Conservation (phyloP, 257 asterid species). For the Handroanthus guayacan region DNA sequence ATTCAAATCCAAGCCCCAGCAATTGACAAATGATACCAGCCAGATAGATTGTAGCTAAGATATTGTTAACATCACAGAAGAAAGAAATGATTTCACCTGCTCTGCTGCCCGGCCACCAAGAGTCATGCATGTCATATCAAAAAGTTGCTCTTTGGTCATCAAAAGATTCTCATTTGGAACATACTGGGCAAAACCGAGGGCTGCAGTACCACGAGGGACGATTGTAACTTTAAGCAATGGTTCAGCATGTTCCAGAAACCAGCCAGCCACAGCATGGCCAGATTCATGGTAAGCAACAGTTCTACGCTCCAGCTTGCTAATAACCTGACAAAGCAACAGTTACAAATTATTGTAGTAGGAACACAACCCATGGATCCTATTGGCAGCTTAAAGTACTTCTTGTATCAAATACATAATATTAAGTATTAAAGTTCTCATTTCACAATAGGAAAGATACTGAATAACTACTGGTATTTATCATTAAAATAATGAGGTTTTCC, state of each 20-base stretch:
- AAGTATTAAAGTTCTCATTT: neutral
- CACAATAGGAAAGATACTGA: neutral
- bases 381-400: constrained; percentile 8
- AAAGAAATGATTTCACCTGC: constrained; percentile 60
- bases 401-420: neutral
- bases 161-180: constrained; percentile 82
- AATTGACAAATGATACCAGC: neutral
- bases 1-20: neutral
- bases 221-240: constrained; percentile 86
- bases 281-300: constrained; percentile 95
- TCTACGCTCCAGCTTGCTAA: constrained; percentile 69
- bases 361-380: neutral
- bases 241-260: constrained; percentile 89
- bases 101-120: constrained; percentile 98
- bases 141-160: constrained; percentile 86
- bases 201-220: constrained; percentile 93
- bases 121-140: constrained; percentile 91
- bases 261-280: constrained; percentile 92
- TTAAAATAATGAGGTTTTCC: neutral
- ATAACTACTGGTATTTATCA: neutral
- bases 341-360: constrained; percentile 7
- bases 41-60: neutral
- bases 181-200: constrained; percentile 93
- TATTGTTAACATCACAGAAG: neutral
- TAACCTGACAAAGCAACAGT: constrained; percentile 55